Conservation (phyloP, 202 grass and related monocot genomes). For the Eragrostis tef region DNA sequence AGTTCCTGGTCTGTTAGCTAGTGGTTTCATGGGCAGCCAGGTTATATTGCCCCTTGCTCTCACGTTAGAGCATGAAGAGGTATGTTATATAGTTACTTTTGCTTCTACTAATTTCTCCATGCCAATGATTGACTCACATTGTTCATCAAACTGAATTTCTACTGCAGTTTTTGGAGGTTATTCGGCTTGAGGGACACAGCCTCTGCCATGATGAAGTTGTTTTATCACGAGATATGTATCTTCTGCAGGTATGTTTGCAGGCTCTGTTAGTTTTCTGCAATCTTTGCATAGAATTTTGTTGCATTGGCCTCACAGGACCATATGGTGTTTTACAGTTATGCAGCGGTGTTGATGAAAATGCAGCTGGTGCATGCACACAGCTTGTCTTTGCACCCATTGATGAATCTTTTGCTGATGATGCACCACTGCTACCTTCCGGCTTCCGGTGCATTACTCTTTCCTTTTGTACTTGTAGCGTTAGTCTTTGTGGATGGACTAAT, state of each 20-base stretch:
- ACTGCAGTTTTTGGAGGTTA: conserved; percentile 86
- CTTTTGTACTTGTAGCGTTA: background rate
- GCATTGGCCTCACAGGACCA: background rate
- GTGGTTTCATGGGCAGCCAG: conserved; percentile 80
- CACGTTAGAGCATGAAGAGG: conserved; percentile 94
- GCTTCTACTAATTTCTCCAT: background rate
- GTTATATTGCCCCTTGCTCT: conserved; percentile 93
- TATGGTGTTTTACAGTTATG: conserved; percentile 69
- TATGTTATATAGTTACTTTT: conserved; percentile 47
- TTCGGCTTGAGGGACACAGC: conserved; percentile 87
- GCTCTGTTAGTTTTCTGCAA: background rate
- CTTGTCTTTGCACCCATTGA: conserved; percentile 98
- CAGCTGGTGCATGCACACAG: conserved; percentile 79
- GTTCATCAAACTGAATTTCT: conserved; percentile 24
- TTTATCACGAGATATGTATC: conserved; percentile 85
- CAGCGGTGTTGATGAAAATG: conserved; percentile 84
- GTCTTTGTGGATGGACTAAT: background rate
- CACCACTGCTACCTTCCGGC: conserved; percentile 82
- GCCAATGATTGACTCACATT: background rate
- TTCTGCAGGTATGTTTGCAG: conserved; percentile 69
- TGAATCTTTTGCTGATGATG: conserved; percentile 92
- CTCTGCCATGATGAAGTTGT: conserved; percentile 84
- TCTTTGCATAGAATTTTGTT: background rate
- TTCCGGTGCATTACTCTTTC: conserved; percentile 49
- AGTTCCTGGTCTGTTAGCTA: conserved; percentile 65